Percentiles rank a stretch among this genome's conserved stretches.
phyloP scores from a whole-genome alignment of 1,284 basidiomycete genomes.

The Pyrrhoderma noxium region DNA sequence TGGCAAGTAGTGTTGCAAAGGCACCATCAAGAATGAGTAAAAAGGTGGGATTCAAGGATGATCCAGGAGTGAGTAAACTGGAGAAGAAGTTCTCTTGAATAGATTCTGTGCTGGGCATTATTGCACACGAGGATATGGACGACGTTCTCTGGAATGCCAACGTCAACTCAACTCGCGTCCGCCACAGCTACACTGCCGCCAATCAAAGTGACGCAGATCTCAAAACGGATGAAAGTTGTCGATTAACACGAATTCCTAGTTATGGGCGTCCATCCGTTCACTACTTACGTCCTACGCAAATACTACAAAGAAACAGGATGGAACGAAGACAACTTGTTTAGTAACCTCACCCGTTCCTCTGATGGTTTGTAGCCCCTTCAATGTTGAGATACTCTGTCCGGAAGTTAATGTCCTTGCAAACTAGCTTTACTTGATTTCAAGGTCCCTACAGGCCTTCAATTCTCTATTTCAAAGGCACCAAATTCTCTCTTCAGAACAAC shows the following conservation, averaged over 20 bases:
- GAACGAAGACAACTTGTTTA: slow-evolving; percentile 94
- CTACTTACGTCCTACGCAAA: slow-evolving; percentile 79
- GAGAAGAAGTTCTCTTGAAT: slow-evolving; percentile 32
- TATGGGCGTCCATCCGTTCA: slow-evolving; percentile 68
- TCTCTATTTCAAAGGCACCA: slow-evolving; percentile 84
- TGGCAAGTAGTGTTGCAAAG: slow-evolving; percentile 47
- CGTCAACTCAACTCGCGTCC: neutral
- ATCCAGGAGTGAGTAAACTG: slow-evolving; percentile 60
- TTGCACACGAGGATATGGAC: neutral
- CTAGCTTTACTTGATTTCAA: slow-evolving; percentile 81
- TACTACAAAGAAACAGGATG: slow-evolving; percentile 91
- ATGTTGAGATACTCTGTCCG: slow-evolving; percentile 25
- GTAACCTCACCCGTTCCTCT: slow-evolving; percentile 84
- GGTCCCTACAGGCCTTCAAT: slow-evolving; percentile 70
- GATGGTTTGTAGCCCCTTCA: slow-evolving; percentile 49
- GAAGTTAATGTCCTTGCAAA: slow-evolving; percentile 24
- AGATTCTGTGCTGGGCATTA: neutral
- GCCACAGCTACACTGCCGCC: too few relatives aligned
- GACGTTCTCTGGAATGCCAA: neutral
- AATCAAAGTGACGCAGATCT: too few relatives aligned
- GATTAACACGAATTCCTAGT: neutral
- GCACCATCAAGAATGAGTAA: slow-evolving; percentile 55
- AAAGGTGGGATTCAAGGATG: slow-evolving; percentile 64
- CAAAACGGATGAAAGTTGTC: neutral
- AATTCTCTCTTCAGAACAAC: slow-evolving; percentile 86